Evolutionary conservation across 2,329 filamentous ascomycete species (phyloP).

Genomic region (Diaporthe ilicicola): DNA sequence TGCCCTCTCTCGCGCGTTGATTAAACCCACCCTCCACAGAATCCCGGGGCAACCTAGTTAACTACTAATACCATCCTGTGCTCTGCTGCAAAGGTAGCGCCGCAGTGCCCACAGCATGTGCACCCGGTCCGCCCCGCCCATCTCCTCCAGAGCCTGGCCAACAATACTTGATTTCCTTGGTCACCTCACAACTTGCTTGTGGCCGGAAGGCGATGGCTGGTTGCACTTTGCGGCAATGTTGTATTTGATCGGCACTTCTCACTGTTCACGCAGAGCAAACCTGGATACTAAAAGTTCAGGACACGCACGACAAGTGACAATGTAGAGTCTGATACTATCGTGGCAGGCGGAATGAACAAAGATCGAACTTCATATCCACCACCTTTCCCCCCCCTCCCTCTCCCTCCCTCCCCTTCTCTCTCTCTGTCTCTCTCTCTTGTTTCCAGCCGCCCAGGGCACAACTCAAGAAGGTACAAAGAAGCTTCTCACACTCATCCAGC

Average conservation of each 20-base stretch:
- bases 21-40: too few species aligned
- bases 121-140: too few species aligned
- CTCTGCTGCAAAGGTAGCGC: too few species aligned
- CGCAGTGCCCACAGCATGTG: too few species aligned
- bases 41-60: too few species aligned
- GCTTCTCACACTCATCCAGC: not conserved
- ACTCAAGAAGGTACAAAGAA: not conserved
- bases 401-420: not conserved
- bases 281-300: not conserved
- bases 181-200: too few species aligned
- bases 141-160: too few species aligned
- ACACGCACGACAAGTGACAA: not conserved
- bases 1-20: too few species aligned
- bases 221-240: too few species aligned
- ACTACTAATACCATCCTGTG: too few species aligned
- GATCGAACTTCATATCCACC: not conserved
- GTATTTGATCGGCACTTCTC: not conserved
- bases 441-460: not conserved
- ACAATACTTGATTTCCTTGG: too few species aligned
- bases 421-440: not conserved
- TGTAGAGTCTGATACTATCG: not conserved
- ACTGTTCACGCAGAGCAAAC: not conserved
- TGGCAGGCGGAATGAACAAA: not conserved
- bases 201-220: too few species aligned
- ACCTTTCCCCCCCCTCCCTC: not conserved